A percentile compares a stretch with the other conserved stretches of the same genome.
Evolutionary conservation across 148 eudicot species (phyloP).

Genomic region (Amaranthus palmeri): DNA sequence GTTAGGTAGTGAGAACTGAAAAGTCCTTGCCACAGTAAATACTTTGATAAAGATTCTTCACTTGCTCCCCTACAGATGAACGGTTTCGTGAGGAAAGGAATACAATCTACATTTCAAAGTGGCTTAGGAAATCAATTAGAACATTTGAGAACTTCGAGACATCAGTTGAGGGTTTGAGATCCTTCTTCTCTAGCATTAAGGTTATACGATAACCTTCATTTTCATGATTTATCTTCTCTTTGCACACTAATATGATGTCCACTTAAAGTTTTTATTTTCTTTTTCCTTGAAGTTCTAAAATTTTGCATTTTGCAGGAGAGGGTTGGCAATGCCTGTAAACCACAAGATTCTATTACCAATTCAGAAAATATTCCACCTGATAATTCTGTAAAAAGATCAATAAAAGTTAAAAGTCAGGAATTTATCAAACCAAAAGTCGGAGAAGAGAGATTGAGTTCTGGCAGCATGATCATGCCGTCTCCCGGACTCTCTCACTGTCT

Average conservation of each 20-base stretch:
- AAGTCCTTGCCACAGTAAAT: background rate
- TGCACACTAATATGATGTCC: background rate
- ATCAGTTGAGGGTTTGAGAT: conserved; percentile 52
- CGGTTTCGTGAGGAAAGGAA: conserved; percentile 75
- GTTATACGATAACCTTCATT: conserved; percentile 25
- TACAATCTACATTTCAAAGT: conserved; percentile 67
- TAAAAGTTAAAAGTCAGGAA: conserved; percentile 34
- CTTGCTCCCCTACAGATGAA: conserved; percentile 53
- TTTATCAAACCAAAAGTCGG: conserved; percentile 23
- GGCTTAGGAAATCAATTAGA: conserved; percentile 86
- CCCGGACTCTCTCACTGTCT: conserved; percentile 28
- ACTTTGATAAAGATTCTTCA: background rate
- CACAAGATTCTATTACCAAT: conserved; percentile 33
- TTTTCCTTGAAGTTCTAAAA: background rate
- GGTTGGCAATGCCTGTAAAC: conserved; percentile 30
- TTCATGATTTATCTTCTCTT: background rate
- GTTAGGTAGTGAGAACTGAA: background rate
- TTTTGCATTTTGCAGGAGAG: conserved; percentile 37
- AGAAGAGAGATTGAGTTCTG: conserved; percentile 30
- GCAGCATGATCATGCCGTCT: conserved; percentile 19
- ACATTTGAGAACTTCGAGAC: conserved; percentile 55
- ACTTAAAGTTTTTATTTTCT: background rate
- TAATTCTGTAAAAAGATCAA: conserved; percentile 24
- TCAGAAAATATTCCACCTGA: conserved; percentile 32
- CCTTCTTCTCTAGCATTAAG: conserved; percentile 73